Evolutionary conservation across 345 rosid species (phyloP), one percentile per base, ranked within the genome.

Genomic region (Salix viminalis): DNA sequence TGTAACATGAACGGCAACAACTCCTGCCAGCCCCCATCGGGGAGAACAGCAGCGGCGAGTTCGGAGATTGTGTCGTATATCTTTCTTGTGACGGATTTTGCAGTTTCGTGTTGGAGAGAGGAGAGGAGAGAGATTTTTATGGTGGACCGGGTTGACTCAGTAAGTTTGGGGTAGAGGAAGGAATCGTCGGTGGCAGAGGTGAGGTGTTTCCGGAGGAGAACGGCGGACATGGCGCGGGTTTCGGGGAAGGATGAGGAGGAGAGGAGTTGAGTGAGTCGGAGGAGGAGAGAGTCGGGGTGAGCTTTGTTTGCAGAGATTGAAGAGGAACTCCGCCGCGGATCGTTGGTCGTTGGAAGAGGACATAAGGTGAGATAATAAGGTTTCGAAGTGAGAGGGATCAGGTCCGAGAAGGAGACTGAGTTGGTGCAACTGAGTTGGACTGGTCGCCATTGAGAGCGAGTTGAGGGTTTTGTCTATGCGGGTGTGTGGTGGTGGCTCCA

Each of bases 261-360:
- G 75, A 96, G 93, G 50, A 96, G 91, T 72, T 89, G 97, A 71
- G 91, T 87, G 7, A 96, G 93, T 81, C 91, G 88, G 81, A 93
- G 88, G 39, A 88, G 82, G 68, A 96, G 92, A 67, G 94, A 78
- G 71, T 96, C 93, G 2, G 99, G 99, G 79, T 90, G 86, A 79
- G 86, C 83, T 78, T 78, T 92, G 94, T 79, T 93, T 96, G 71
- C 92, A 91, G 80, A 93, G 92, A 75, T 96, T 92, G 92, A 92
- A 93, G n/a, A 90, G 85, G 34, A 86, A 65, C 83, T 96, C 99
- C 15, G 99, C 99, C 46, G 87, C 65, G 13, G 98, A 92, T 4
- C 99, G 98, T 66, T 87, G 97, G 36, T 96, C 98, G 91, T 96
- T 93, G 74, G 98, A 85, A 72, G 97, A 86, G 7, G 99, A 89